A percentile compares a stretch with the other conserved stretches of the same genome.
Evolutionary conservation across 2,329 filamentous ascomycete species (phyloP).

Genomic region (Trichoderma aggressivum): DNA sequence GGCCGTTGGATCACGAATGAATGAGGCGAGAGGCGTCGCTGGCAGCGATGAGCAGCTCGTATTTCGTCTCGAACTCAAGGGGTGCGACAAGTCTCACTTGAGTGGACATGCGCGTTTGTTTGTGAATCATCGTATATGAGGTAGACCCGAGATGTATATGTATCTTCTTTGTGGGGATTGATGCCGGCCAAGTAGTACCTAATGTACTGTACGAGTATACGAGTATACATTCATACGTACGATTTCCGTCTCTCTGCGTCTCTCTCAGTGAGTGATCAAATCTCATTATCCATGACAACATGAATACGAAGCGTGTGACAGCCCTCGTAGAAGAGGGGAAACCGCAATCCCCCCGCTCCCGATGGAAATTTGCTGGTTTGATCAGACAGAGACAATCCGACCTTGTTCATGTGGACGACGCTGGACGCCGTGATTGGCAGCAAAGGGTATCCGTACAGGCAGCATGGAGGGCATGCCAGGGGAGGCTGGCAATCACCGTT

Average conservation of each 20-base stretch:
- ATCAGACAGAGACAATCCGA: neutral
- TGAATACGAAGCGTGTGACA: constrained; percentile 8
- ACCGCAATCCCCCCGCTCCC: neutral
- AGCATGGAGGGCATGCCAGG: neutral
- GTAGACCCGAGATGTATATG: no score
- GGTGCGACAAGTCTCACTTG: neutral
- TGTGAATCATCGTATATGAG: neutral
- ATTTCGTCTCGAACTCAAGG: neutral
- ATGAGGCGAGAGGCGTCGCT: neutral
- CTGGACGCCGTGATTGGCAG: neutral
- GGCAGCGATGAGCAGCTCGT: neutral
- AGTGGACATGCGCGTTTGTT: neutral
- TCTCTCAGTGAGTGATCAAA: neutral
- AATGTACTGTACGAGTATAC: neutral
- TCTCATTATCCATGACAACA: neutral
- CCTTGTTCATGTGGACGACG: neutral
- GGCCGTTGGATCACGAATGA: neutral
- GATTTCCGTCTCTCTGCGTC: neutral
- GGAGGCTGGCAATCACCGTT: neutral
- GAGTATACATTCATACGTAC: neutral
- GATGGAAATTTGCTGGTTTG: neutral
- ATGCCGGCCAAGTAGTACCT: neutral
- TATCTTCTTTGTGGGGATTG: no score
- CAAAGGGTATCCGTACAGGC: neutral
- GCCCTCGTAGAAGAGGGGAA: neutral